phyloP scores from a whole-genome alignment of 2,329 filamentous ascomycete genomes.

The Fonsecaea erecta region DNA sequence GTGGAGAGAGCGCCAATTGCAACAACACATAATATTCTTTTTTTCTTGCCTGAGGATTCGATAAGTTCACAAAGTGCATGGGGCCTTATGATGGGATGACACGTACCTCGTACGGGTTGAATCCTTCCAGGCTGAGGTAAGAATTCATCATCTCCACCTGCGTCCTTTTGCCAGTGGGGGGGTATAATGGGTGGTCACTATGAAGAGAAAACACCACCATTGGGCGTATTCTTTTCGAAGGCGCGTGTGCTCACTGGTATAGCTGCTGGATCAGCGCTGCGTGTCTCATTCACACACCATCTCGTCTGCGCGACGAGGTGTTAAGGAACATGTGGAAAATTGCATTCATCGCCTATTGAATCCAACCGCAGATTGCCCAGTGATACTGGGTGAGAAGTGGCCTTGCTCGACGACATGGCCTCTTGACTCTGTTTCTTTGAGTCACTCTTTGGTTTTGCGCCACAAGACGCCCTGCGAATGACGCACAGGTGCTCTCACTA shows the following conservation, averaged over 20 bases:
- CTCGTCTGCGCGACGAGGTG: background rate
- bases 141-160: background rate
- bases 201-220: background rate
- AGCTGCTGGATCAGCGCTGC: background rate
- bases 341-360: background rate
- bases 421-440: background rate
- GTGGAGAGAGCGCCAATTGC: background rate
- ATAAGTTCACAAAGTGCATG: background rate
- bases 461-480: background rate
- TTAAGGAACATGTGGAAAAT: background rate
- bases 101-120: background rate
- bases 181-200: background rate
- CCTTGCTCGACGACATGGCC: background rate
- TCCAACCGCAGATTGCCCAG: background rate
- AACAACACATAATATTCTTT: background rate
- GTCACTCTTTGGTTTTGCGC: background rate
- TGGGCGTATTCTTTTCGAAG: background rate
- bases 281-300: conserved; percentile 12
- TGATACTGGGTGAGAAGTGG: background rate
- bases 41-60: background rate
- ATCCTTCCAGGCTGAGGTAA: conserved; percentile 8
- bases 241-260: background rate
- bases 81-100: background rate
- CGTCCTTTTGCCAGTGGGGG: background rate
- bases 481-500: background rate